Base-by-base conservation (phyloP, 495 filamentous ascomycete species). In the Lophiostoma macrostomum region DNA sequence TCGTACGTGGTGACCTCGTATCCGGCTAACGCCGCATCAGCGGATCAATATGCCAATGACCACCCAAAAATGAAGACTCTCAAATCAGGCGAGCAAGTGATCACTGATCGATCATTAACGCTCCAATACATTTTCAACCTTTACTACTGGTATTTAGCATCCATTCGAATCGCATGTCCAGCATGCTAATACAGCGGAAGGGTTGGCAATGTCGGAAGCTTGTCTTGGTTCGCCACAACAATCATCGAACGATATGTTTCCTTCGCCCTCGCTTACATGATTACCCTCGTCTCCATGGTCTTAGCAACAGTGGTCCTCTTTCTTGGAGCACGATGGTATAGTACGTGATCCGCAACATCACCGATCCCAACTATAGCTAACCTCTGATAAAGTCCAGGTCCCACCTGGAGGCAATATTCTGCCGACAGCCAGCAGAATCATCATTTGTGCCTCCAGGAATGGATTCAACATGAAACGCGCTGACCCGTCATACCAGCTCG, bases 111-210 rank as follows among this genome's bases (percentile, higher is more conserved):
- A 4, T 74, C 80, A 39, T 69, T 79, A 16, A 86, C 81, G 3
- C 76, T 82, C 4, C 78, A 80, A 59, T 75, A 75, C 7, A 76
- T 82, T n/a, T 81, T 81, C 71, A 77, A 82, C 31, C 77, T 80
- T 63, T 85, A 78, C 60, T 85, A 83, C 56, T 78, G 80, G 63
- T 73, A 78, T 56, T 79, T 25, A 35, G 14, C n/a, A 2, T 14
- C 2, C 12, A 16, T 16, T 22, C 4, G 12, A 22, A 20, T 11
- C 8, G 20, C 19, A 29, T 18, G 6, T 8, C 4, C 10, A 40
- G 6, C 23, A 23, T 12, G n/a, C 39, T 35, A 34, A 42, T 24
- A 1, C 27, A 23, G 5, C 14, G 3, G 14, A 65, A 79, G 76
- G 68, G 42, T 72, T 51, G 74, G 74, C 58, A 80, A 78, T 52